A percentile compares a stretch with the other conserved stretches of the same genome.
Conservation (phyloP, 2,329 filamentous ascomycete genomes). For the Fusarium brevicatenulatum region DNA sequence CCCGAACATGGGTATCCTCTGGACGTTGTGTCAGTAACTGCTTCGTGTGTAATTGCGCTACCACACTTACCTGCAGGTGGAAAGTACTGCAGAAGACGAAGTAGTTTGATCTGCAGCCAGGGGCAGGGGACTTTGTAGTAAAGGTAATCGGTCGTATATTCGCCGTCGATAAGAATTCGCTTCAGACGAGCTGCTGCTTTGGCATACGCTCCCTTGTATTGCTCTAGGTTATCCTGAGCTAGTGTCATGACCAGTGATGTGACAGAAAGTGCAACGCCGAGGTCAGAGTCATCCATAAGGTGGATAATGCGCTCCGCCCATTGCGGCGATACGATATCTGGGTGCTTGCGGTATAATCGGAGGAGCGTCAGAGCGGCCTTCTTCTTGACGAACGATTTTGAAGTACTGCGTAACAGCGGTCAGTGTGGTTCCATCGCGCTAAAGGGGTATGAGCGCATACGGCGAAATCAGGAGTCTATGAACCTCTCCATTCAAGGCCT, state of each 20-base stretch:
- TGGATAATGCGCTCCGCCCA: constrained; percentile 99
- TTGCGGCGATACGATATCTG: constrained; percentile 92
- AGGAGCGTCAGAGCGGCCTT: constrained; percentile 95
- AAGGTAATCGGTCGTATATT: constrained; percentile 89
- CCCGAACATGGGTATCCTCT: constrained; percentile 93
- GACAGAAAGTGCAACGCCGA: constrained; percentile 93
- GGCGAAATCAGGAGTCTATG: constrained; percentile 94
- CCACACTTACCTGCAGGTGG: constrained; percentile 80
- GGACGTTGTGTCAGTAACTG: constrained; percentile 18
- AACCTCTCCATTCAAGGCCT: constrained; percentile 90
- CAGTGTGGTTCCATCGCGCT: not conserved
- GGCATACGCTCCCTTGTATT: constrained; percentile 92
- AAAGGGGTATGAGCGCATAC: constrained; percentile 61
- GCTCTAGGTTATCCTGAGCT: constrained; percentile 91
- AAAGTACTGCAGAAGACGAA: constrained; percentile 94
- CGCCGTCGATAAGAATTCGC: constrained; percentile 88
- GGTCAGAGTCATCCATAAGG: constrained; percentile 96
- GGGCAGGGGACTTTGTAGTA: constrained; percentile 99
- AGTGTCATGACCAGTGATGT: constrained; percentile 95
- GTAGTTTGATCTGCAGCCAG: constrained; percentile 95
- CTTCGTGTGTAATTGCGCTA: not conserved
- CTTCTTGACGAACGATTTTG: constrained; percentile 98
- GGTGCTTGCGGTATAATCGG: constrained; percentile 92
- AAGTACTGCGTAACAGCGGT: constrained; percentile 56
- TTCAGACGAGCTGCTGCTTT: constrained; percentile 93